Evolutionary conservation across 106 monocot species (phyloP), one percentile per base, ranked within the genome.

Genomic region (Triglochin maritima): DNA sequence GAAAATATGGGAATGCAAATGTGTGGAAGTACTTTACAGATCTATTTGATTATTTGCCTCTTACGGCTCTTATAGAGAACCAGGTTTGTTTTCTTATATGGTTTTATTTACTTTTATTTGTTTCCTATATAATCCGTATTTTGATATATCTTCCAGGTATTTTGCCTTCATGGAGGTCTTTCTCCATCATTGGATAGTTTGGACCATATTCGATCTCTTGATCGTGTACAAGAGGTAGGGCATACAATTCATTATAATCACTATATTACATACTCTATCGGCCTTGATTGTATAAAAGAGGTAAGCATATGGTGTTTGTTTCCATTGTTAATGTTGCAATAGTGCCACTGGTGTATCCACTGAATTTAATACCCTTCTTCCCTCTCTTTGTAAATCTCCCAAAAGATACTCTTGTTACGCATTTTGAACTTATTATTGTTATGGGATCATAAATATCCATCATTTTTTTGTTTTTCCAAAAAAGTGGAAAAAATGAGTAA

Each of bases 1-100:
- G 92, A 83, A 93, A 93, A 54, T 93, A 93, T 65, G 92, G 92
- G 41, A 93, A 93, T 79, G 92, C 88, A 79, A 93, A 93, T 76
- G 88, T 93, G n/a, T 93, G 92, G 92, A 93, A 93, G 69, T 93
- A 85, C 72, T 93, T 93, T 46, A 93, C 92, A 10, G 88, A 93
- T 47, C 77, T 93, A 49, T 93, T 93, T 75, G 88, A 88, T 76
- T 93, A 93, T 81, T 65, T 93, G 15, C 88, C 92, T 2, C 92
- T 93, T 68, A 93, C 88, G 44, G 92, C 92, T 67, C 85, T 93
- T 71, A 85, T 93, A 56, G 92, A 93, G 72, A 88, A 71, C 64
- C 92, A 93, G 92, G 92, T 93, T 42, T 69, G 46, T 7, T 10
- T 66, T 74, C 17, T 16, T 42, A n/a, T 13, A 14, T 60, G 51